These are phyloP conservation scores for Annulohypoxylon maeteangense DNA, from an alignment of 495 filamentous ascomycete genomes.

Conservation along the genomic window DNA sequence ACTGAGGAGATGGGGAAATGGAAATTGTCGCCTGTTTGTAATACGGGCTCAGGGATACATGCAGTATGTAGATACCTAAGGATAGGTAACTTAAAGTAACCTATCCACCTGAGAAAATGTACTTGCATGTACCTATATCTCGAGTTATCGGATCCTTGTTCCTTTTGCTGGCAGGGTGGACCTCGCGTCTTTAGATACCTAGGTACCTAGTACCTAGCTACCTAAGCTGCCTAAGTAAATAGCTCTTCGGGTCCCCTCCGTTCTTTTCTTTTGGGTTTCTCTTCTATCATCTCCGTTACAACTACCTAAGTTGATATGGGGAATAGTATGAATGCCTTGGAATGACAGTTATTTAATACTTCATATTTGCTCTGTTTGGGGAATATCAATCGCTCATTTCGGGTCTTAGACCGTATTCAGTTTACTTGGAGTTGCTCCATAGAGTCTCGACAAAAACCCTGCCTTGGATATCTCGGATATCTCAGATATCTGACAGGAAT, in stretches of 20 bases:
- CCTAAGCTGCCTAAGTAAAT: too few species aligned
- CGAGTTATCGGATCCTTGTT: not conserved
- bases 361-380: not conserved
- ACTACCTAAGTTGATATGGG: not conserved
- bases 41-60: not conserved
- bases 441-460: not conserved
- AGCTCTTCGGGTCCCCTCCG: not conserved
- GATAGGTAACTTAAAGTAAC: not conserved
- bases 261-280: not conserved
- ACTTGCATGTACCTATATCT: not conserved
- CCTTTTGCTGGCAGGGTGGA: not conserved
- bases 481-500: not conserved
- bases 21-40: not conserved
- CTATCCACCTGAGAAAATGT: not conserved
- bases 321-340: not conserved
- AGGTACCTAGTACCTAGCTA: too few species aligned
- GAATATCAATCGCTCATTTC: not conserved
- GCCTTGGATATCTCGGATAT: not conserved
- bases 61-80: not conserved
- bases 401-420: not conserved
- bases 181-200: not conserved
- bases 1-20: not conserved
- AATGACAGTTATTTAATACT: not conserved
- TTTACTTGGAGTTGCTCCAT: not conserved
- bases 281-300: not conserved